Conservation (phyloP, 306 rosid genomes). For the Fragaria nilgerrensis region DNA sequence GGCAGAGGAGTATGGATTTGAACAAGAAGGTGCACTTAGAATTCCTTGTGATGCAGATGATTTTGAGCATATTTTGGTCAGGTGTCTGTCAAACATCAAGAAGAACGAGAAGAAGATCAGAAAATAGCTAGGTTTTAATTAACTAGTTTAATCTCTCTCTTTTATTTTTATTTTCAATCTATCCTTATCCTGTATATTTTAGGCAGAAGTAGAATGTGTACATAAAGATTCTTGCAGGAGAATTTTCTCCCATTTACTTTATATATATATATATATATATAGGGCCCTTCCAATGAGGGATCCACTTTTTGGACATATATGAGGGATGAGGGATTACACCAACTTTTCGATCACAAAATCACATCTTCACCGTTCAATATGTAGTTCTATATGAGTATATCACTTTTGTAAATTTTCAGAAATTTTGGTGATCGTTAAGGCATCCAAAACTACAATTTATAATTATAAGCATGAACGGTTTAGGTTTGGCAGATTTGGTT, state of each 20-base stretch:
- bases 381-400: no score
- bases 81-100: constrained; percentile 22
- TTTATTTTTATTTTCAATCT: not conserved
- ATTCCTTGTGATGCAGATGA: constrained; percentile 60
- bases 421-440: no score
- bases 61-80: constrained; percentile 33
- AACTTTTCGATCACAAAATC: no score
- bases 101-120: constrained; percentile 17
- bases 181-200: not conserved
- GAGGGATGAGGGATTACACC: no score
- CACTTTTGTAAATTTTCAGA: no score
- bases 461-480: no score
- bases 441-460: no score
- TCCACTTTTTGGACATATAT: no score
- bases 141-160: not conserved
- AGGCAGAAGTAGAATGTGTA: constrained; percentile 13
- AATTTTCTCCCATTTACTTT: not conserved
- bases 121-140: not conserved
- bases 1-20: constrained; percentile 52
- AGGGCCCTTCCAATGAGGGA: no score
- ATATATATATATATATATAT: not conserved
- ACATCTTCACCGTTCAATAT: no score
- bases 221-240: not conserved
- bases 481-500: no score
- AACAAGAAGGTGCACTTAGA: constrained; percentile 46